phyloP scores from a whole-genome alignment of 495 filamentous ascomycete species.

The Penicillium paradoxum region DNA sequence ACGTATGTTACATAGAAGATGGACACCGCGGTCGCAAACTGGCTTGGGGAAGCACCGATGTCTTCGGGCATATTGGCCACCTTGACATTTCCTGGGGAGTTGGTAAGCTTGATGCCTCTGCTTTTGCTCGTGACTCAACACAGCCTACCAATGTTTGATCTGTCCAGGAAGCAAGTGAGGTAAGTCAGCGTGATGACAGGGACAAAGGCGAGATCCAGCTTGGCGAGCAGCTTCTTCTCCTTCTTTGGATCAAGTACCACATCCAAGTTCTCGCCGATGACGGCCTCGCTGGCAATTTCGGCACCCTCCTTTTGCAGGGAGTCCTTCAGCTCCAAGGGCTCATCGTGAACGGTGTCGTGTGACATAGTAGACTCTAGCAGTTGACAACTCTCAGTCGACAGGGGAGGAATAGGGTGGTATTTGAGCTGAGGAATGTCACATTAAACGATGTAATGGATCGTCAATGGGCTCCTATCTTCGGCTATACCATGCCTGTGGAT shows the following conservation, averaged over 20 bases:
- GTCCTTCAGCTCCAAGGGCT: slow-evolving; percentile 10
- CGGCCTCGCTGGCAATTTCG: slow-evolving; percentile 6
- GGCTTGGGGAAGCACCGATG: slow-evolving; percentile 34
- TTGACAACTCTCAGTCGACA: neutral
- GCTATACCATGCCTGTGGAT: neutral
- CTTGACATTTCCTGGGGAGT: slow-evolving; percentile 39
- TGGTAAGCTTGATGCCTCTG: neutral
- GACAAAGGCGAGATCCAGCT: slow-evolving; percentile 42
- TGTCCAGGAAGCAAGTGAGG: slow-evolving; percentile 42
- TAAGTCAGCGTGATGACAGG: slow-evolving; percentile 47
- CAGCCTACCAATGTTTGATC: slow-evolving; percentile 41
- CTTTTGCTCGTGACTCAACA: neutral
- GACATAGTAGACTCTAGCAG: neutral
- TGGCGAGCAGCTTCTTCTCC: slow-evolving; percentile 36
- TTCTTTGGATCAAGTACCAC: slow-evolving; percentile 28
- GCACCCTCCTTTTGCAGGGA: slow-evolving; percentile 15
- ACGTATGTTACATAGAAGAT: slow-evolving; percentile 52
- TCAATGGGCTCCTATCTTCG: slow-evolving; percentile 6
- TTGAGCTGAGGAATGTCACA: neutral
- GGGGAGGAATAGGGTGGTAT: neutral
- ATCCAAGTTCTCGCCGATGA: slow-evolving; percentile 18
- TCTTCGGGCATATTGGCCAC: slow-evolving; percentile 43
- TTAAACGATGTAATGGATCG: neutral
- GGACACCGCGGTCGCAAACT: slow-evolving; percentile 46
- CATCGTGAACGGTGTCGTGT: neutral